These are phyloP conservation scores for Mortierella sp. DNA, from an alignment of 371 early-diverging fungal species.

Conservation along the genomic window DNA sequence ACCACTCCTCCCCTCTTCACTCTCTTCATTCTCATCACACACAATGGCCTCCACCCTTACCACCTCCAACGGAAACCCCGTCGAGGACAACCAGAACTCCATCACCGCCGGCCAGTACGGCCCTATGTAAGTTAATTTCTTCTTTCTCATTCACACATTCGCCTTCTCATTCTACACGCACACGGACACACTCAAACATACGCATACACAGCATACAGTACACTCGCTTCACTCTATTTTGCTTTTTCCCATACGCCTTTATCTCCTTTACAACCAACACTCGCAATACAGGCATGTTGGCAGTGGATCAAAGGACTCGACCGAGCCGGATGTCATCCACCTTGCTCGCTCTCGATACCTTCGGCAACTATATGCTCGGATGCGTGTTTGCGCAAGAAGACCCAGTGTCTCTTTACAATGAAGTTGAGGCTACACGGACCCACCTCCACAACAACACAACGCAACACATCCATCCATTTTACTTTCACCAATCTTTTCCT, in stretches of 20 bases:
- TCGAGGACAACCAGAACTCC: slow-evolving; percentile 75
- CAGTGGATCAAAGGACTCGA: not conserved
- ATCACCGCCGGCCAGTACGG: slow-evolving; percentile 70
- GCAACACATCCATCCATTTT: not conserved
- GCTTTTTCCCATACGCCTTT: not conserved
- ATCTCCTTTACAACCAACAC: not conserved
- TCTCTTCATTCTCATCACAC: slow-evolving; percentile 10
- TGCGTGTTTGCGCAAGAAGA: not conserved
- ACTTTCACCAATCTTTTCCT: not conserved
- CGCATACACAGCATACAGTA: not conserved
- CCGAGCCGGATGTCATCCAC: not conserved
- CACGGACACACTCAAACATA: not conserved
- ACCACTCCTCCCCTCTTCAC: slow-evolving; percentile 18
- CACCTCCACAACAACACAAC: not conserved
- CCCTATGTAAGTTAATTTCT: slow-evolving; percentile 60
- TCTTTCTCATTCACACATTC: not conserved
- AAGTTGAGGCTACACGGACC: slow-evolving; percentile 10
- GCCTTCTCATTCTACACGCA: not conserved
- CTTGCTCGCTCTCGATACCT: not conserved
- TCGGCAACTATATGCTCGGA: not conserved
- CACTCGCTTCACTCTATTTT: not conserved
- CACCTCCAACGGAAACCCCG: slow-evolving; percentile 64
- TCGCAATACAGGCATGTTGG: no score
- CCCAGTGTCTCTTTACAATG: slow-evolving; percentile 4
- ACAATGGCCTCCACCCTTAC: slow-evolving; percentile 56